Evolutionary conservation across 2,329 filamentous ascomycete genomes (phyloP), one percentile per base, ranked within the genome.

Genomic region (Verticillium zaregamsianum): DNA sequence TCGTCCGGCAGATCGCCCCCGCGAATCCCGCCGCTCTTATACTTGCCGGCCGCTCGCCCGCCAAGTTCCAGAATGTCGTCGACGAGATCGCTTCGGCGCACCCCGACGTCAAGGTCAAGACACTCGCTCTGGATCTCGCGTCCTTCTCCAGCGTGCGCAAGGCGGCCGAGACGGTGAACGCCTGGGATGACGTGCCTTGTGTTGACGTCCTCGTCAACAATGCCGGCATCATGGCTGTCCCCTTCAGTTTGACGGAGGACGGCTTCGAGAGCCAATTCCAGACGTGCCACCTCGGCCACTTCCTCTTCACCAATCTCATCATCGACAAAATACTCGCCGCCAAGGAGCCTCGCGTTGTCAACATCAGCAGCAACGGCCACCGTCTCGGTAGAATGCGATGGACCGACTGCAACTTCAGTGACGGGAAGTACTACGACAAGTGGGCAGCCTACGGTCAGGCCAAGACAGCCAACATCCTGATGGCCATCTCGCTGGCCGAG

Each of bases 201-300:
- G 71, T 80, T 15, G 76, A 80, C 49, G 70, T 79, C 5, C 60
- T 80, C 12, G 72, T 80, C 12, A 80, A 80, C 61, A 79, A 77
- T 61, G 77, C 79, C 0, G 77, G 72, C 3, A 71, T 80, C 57
- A 80, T 80, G 79, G 76, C 70, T 2, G 59, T 71, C 2, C 66
- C 68, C 0, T 72, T 67, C 15, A 63, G 62, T 1, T 62, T 68
- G 8, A 74, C 74, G 0, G 63, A 64, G 0, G 79, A 82, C 55
- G 77, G 78, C 0, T 66, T 75, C 45, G 80, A 80, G 67, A 71
- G 59, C 60, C 73, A 74, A 23, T 72, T 79, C 31, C 73, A 66
- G 6, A 73, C 70, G 0, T 77, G 77, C 39, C 74, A 79, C 35
- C 60, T 79, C 2, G 76, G 74, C 0, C 77, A 71, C 4, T 79